Evolutionary conservation across 2,329 filamentous ascomycete species (phyloP).

Genomic region (Coniella lustricola): DNA sequence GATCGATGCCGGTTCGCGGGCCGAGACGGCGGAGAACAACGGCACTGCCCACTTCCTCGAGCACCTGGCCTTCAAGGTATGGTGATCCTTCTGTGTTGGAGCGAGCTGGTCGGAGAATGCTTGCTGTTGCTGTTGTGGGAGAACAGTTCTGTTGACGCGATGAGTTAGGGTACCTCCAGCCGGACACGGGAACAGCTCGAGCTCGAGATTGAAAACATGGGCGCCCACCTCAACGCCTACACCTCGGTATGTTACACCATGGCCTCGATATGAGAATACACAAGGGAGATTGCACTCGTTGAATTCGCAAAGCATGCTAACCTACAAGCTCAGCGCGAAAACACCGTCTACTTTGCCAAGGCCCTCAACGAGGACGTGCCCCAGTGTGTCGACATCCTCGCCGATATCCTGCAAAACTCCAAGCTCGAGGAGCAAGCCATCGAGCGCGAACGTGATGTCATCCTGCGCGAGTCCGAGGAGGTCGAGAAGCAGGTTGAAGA

Average conservation of each 20-base stretch:
- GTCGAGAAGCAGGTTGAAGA: constrained; percentile 99
- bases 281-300: constrained; percentile 10
- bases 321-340: constrained; percentile 70
- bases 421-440: constrained; percentile 91
- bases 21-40: constrained; percentile 97
- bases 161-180: constrained; percentile 76
- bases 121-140: constrained; percentile 1
- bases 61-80: constrained; percentile 99
- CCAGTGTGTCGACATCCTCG: constrained; percentile 93
- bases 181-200: constrained; percentile 95
- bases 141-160: neutral
- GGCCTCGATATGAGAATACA: constrained; percentile 5
- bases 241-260: constrained; percentile 69
- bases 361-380: constrained; percentile 97
- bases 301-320: too few species aligned
- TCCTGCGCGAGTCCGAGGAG: constrained; percentile 97
- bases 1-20: constrained; percentile 97
- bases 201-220: constrained; percentile 99
- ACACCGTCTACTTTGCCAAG: constrained; percentile 99
- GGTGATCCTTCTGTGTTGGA: constrained; percentile 11
- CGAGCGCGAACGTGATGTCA: constrained; percentile 97
- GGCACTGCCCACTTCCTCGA: constrained; percentile 99
- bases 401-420: constrained; percentile 98
- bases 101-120: too few species aligned
- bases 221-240: constrained; percentile 97